Percentiles rank a stretch among this genome's conserved stretches.
Evolutionary conservation across 2,329 filamentous ascomycete species (phyloP).

Genomic region (Microcyclospora tardicrescens): DNA sequence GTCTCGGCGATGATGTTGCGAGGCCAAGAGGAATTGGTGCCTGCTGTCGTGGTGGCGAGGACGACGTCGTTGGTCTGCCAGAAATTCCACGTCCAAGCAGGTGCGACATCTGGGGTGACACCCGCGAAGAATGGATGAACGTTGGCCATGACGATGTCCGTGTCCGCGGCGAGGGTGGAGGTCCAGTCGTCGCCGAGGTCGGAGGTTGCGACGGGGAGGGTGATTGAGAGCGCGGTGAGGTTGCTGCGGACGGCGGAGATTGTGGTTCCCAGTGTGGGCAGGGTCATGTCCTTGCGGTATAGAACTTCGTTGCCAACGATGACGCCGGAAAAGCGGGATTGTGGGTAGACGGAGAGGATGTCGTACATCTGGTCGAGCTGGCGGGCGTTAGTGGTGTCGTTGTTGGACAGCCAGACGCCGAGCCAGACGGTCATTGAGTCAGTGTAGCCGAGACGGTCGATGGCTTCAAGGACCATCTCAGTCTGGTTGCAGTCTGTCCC

Average conservation of each 20-base stretch:
- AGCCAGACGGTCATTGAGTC: conserved; percentile 80
- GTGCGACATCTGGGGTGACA: conserved; percentile 52
- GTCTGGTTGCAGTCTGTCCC: conserved; percentile 98
- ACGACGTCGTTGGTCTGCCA: conserved; percentile 42
- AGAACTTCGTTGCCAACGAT: conserved; percentile 53
- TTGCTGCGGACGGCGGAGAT: conserved; percentile 59
- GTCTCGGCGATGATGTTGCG: conserved; percentile 64
- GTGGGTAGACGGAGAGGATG: conserved; percentile 54
- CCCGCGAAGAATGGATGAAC: conserved; percentile 94
- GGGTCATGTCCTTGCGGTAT: conserved; percentile 52
- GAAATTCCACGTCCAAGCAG: conserved; percentile 71
- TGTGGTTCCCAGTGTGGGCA: conserved; percentile 48
- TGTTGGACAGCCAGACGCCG: conserved; percentile 82
- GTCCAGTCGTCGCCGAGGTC: conserved; percentile 88
- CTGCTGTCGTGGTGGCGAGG: conserved; percentile 38
- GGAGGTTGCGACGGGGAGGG: conserved; percentile 70
- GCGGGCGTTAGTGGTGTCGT: conserved; percentile 68
- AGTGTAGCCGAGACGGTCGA: conserved; percentile 56
- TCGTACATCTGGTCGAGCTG: conserved; percentile 76
- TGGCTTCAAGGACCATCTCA: conserved; percentile 76
- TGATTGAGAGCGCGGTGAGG: conserved; percentile 51
- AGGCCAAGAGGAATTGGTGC: conserved; percentile 34
- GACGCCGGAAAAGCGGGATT: conserved; percentile 44
- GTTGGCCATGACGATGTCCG: conserved; percentile 90
- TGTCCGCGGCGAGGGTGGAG: conserved; percentile 49